Base-by-base conservation (phyloP, 2,329 filamentous ascomycete genomes). In the Phaeoacremonium minimum region DNA sequence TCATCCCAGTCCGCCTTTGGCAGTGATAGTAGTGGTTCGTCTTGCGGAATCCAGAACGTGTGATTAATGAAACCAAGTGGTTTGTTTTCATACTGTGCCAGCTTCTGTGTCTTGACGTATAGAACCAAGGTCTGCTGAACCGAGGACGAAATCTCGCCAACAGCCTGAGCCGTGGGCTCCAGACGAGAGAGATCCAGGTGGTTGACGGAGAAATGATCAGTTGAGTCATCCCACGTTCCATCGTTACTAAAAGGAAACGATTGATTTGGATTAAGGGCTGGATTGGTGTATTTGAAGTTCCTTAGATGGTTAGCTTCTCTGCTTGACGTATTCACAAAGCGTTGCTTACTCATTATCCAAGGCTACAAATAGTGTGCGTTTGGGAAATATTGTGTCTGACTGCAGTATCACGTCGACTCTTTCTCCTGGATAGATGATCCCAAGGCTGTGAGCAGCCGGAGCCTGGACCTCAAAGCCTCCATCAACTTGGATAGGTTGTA, bases 51-150 rank as follows among this genome's bases (percentile, higher is more conserved):
- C 50, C 50, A 52, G 13, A 36, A 38, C 2, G 50, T 52, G 26
- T 43, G 44, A 33, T 52, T 52, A 30, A 52, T 32, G 26, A 45
- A 44, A 6, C 46, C 50, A n/a, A 46, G 31, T 7, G 50, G 49
- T 7, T 46, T 17, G 14, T 45, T 46, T 17, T 30, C 15, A 15
- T 47, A 38, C 35, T 42, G 46, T 6, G 39, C 37, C 5, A 49
- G 35, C 7, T 48, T 47, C 33, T 50, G 39, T 9, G 50, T 33
- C 7, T 39, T 41, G 14, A 42, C 39, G 32, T 41, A 52, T 15
- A 52, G 34, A 41, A 51, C 49, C 28, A 43, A 34, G 3, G 22
- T 14, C 4, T 33, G 38, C 2, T 50, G 42, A 15, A 48, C 37
- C 7, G 42, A 30, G n/a, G n/a, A n/a, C n/a, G n/a, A n/a, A n/a